Percentiles rank a stretch among this genome's conserved stretches.
phyloP scores from a whole-genome alignment of 2,329 filamentous ascomycete genomes.

The Colletotrichum eremochloae region DNA sequence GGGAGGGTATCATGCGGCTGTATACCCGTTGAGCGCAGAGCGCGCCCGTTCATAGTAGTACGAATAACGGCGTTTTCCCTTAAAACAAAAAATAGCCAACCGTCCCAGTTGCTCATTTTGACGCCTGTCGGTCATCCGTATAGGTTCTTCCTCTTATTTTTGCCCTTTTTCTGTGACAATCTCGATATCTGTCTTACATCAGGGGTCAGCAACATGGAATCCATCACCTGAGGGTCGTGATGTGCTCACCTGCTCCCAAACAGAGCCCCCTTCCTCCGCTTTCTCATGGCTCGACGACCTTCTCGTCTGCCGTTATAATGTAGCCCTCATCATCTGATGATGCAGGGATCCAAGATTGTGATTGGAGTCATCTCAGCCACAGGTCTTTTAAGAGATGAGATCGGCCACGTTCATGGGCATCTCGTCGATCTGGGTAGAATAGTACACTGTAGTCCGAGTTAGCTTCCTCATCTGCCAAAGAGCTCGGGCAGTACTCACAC shows the following conservation, averaged over 20 bases:
- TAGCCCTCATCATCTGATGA: background rate
- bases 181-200: background rate
- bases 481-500: constrained; percentile 66
- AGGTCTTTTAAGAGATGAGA: constrained; percentile 63
- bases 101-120: background rate
- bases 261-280: constrained; percentile 43
- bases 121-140: background rate
- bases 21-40: constrained; percentile 33
- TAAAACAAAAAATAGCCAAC: background rate
- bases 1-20: constrained; percentile 24
- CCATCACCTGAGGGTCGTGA: background rate
- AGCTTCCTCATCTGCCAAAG: constrained; percentile 46
- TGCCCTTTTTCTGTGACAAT: constrained; percentile 8
- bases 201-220: background rate
- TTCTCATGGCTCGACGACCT: constrained; percentile 32
- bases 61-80: constrained; percentile 34
- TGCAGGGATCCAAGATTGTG: background rate
- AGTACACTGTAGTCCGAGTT: constrained; percentile 75
- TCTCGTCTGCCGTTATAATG: constrained; percentile 16
- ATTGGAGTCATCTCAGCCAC: background rate
- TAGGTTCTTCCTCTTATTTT: background rate
- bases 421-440: constrained; percentile 97
- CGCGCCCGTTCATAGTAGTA: constrained; percentile 33
- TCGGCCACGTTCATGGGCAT: constrained; percentile 96
- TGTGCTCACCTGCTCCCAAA: constrained; percentile 34